These are phyloP conservation scores for Panicum hallii DNA, from an alignment of 202 grass and related monocot genomes.

Conservation along the genomic window DNA sequence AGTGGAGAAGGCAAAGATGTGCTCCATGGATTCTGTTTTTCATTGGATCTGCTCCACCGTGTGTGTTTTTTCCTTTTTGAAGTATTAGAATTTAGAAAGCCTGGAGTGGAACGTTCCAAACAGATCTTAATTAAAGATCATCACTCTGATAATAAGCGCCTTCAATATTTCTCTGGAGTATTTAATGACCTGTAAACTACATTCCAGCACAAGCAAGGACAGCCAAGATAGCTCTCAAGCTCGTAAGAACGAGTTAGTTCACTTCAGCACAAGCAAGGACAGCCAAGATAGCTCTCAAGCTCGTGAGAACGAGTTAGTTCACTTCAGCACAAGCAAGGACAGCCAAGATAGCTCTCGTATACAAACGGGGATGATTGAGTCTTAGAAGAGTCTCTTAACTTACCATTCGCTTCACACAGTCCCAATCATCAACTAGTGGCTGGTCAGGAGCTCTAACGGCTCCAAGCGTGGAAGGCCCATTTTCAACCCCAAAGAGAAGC, in stretches of 20 bases:
- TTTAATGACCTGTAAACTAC: too few relatives aligned
- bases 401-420: conserved; percentile 88
- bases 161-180: too few relatives aligned
- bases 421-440: conserved; percentile 85
- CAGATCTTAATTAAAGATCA: too few relatives aligned
- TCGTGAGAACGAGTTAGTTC: not conserved
- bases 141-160: too few relatives aligned
- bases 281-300: not conserved
- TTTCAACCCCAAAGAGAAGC: conserved; percentile 74
- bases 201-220: too few relatives aligned
- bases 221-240: too few relatives aligned
- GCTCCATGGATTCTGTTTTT: too few relatives aligned
- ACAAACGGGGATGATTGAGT: not conserved
- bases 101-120: too few relatives aligned
- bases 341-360: not conserved
- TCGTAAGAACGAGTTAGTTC: not conserved
- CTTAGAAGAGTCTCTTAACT: not conserved
- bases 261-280: not conserved
- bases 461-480: conserved; percentile 59
- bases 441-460: conserved; percentile 54
- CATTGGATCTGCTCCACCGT: too few relatives aligned
- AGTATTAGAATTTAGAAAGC: too few relatives aligned
- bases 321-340: not conserved
- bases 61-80: too few relatives aligned
- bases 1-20: too few relatives aligned